phyloP scores from a whole-genome alignment of 2,329 filamentous ascomycete genomes.

The Pseudopithomyces maydicus region DNA sequence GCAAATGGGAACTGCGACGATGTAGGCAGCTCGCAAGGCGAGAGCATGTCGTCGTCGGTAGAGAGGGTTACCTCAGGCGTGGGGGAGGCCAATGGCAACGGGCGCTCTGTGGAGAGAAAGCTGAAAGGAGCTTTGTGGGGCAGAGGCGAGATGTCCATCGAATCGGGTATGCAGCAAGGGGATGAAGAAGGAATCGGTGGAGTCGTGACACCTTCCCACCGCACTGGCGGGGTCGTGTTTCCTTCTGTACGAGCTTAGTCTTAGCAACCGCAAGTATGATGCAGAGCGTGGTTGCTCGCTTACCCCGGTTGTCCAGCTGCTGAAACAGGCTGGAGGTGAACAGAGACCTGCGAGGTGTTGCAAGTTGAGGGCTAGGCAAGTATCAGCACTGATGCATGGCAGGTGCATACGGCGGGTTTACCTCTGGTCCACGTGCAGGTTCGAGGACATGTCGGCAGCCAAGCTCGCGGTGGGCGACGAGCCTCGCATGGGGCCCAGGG shows the following conservation, averaged over 20 bases:
- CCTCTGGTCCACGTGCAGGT: constrained; percentile 96
- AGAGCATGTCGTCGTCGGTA: constrained; percentile 53
- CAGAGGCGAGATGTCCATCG: constrained; percentile 92
- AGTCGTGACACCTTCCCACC: constrained; percentile 74
- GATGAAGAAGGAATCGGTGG: constrained; percentile 86
- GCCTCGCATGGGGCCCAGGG: constrained; percentile 74
- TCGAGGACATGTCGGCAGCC: constrained; percentile 92
- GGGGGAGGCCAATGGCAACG: constrained; percentile 69
- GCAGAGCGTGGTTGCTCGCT: constrained; percentile 33
- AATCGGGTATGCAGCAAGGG: constrained; percentile 71
- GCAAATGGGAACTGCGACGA: constrained; percentile 30
- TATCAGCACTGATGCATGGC: constrained; percentile 42
- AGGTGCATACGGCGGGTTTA: constrained; percentile 54
- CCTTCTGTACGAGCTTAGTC: constrained; percentile 40
- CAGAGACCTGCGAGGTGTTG: constrained; percentile 81
- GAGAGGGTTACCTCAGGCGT: constrained; percentile 61
- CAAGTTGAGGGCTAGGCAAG: constrained; percentile 72
- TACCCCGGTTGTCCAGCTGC: constrained; percentile 64
- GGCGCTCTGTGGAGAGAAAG: constrained; percentile 60
- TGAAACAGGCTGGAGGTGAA: constrained; percentile 76
- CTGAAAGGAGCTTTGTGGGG: constrained; percentile 78
- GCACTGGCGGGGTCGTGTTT: constrained; percentile 51
- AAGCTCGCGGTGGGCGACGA: constrained; percentile 91
- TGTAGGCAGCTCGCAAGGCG: constrained; percentile 36
- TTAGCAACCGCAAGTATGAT: constrained; percentile 32